A percentile compares a stretch with the other conserved stretches of the same genome.
phyloP scores from a whole-genome alignment of 306 rosid genomes.

The Geum urbanum region DNA sequence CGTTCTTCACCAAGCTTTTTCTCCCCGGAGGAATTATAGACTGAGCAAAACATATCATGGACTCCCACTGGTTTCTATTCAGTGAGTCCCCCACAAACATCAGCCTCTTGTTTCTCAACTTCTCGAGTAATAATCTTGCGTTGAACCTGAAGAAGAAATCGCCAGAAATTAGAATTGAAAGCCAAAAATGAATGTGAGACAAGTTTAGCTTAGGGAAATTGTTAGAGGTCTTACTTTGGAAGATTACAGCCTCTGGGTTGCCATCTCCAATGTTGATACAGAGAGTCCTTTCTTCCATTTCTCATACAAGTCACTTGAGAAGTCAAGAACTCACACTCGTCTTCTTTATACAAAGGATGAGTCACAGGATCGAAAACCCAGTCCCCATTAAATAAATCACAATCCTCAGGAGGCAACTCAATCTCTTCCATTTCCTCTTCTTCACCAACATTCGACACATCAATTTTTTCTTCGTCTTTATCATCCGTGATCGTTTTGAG shows the following conservation, averaged over 20 bases:
- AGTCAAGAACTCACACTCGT: constrained; percentile 74
- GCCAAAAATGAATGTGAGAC: not conserved
- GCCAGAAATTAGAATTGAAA: not conserved
- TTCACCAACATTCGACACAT: constrained; percentile 20
- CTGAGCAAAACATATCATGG: constrained; percentile 89
- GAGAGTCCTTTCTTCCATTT: constrained; percentile 78
- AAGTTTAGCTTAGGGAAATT: not conserved
- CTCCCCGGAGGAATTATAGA: constrained; percentile 60
- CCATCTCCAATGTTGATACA: constrained; percentile 94
- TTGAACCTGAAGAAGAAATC: constrained; percentile 48
- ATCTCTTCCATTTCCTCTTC: constrained; percentile 45
- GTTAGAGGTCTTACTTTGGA: constrained; percentile 49
- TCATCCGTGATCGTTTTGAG: constrained; percentile 21
- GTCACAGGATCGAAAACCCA: constrained; percentile 81
- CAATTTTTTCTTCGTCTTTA: constrained; percentile 33
- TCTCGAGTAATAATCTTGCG: constrained; percentile 75
- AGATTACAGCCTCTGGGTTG: constrained; percentile 85
- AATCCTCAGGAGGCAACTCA: constrained; percentile 73
- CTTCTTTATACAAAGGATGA: constrained; percentile 85
- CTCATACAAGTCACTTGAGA: constrained; percentile 85
- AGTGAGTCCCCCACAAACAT: constrained; percentile 97
- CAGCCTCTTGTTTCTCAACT: constrained; percentile 86
- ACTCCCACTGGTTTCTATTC: constrained; percentile 98
- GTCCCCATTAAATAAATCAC: constrained; percentile 74
- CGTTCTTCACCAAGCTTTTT: constrained; percentile 59